These are phyloP conservation scores for Helicostylum pulchrum DNA, from an alignment of 192 early-diverging fungal species.

Conservation along the genomic window DNA sequence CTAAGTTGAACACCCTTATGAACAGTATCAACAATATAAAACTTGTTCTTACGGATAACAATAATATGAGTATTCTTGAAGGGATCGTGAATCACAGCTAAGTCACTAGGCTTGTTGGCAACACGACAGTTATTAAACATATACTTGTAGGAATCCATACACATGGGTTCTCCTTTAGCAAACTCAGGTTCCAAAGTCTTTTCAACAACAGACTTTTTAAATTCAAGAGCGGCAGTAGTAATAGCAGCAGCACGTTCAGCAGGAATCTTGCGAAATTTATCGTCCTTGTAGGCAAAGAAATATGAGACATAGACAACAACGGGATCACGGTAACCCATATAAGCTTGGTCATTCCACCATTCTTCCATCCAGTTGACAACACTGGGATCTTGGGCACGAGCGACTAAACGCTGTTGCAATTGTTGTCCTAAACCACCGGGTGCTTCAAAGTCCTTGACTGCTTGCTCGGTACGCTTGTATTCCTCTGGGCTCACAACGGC, in stretches of 20 bases:
- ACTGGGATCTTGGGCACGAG: constrained; percentile 67
- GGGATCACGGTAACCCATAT: constrained; percentile 93
- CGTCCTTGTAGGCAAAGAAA: constrained; percentile 93
- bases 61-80: constrained; percentile 76
- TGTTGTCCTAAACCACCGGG: constrained; percentile 78
- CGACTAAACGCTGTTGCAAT: constrained; percentile 82
- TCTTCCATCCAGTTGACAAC: constrained; percentile 90
- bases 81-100: constrained; percentile 71
- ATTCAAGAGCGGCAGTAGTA: constrained; percentile 84
- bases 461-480: constrained; percentile 61
- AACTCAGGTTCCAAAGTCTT: constrained; percentile 81
- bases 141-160: constrained; percentile 89
- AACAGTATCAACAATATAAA: constrained; percentile 74
- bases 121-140: constrained; percentile 97
- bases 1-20: constrained; percentile 78
- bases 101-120: constrained; percentile 82
- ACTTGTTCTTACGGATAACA: constrained; percentile 89
- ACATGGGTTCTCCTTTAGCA: constrained; percentile 73
- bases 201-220: constrained; percentile 75
- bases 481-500: constrained; percentile 71
- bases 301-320: constrained; percentile 96
- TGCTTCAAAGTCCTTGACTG: constrained; percentile 75
- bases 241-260: constrained; percentile 87
- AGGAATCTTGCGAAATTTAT: constrained; percentile 71
- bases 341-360: constrained; percentile 97